Base-by-base conservation (phyloP, 176 grass and related monocot species). In the Carex pumila region DNA sequence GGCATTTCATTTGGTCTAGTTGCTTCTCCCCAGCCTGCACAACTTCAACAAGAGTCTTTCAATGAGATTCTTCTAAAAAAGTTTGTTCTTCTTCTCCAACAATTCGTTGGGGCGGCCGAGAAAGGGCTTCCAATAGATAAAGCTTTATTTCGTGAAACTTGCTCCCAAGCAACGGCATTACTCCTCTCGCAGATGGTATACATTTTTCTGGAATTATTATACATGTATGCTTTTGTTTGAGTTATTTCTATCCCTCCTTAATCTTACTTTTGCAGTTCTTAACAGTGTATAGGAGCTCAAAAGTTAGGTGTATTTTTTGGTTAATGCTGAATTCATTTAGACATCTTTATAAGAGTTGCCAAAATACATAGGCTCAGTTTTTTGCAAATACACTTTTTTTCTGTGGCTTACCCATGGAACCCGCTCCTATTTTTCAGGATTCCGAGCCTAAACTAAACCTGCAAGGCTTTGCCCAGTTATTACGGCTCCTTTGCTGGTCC, bases 401-500 rank as follows among this genome's bases (percentile, higher is more conserved):
- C 52, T 13, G 5, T 56, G 32, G 21, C 73, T 77, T 56, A 77
- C 12, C 12, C 72, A n/a, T 41, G 36, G 32, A 71, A 43, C 30
- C 6, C 1, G 8, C 13, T 31, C 25, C 22, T 32, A 89, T 25
- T 31, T 56, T 30, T 22, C 53, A 99, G 96, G 88, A 89, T 77
- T 92, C 89, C 47, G 91, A 99, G 74, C 86, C 88, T 69, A 93
- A 89, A 90, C 64, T 77, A 86, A 98, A 88, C 81, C 88, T 90
- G 65, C 90, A 99, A 89, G 96, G 93, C 65, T 95, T 99, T 89
- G 92, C 96, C 88, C 96, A 95, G 86, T 88, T 99, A 59, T 82
- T 99, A 85, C 87, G 96, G 49, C 96, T 99, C 75, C 89, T 99
- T 81, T 99, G 96, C 50, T 99, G 96, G 96, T 95, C 93, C 87